phyloP scores from a whole-genome alignment of 2,329 filamentous ascomycete genomes.

The Akanthomyces dipterigenus region DNA sequence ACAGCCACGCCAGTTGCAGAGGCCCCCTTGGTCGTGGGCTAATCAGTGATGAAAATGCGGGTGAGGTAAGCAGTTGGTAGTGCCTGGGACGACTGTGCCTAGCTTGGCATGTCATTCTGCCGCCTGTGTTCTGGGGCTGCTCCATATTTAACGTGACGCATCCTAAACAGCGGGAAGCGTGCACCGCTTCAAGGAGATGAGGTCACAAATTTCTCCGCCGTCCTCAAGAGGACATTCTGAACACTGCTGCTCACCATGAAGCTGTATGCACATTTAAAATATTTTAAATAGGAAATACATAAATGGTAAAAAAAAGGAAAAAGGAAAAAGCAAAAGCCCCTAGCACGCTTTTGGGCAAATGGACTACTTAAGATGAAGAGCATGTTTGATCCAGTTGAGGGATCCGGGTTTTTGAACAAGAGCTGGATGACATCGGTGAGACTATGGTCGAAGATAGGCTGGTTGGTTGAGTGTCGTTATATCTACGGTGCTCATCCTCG shows the following conservation, averaged over 20 bases:
- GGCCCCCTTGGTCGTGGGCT: not conserved
- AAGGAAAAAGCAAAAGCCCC: not conserved
- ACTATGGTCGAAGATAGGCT: not conserved
- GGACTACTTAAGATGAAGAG: not conserved
- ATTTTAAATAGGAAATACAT: not conserved
- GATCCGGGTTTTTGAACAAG: not conserved
- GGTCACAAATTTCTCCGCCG: not conserved
- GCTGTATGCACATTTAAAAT: not conserved
- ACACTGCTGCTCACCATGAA: not conserved
- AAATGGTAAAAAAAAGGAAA: no score
- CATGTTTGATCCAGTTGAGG: constrained; percentile 4
- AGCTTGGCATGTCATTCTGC: not conserved
- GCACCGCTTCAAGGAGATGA: not conserved
- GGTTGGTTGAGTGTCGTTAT: not conserved
- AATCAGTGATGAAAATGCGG: not conserved
- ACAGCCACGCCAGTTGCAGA: not conserved
- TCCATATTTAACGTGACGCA: constrained; percentile 13
- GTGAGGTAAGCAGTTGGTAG: constrained; percentile 7
- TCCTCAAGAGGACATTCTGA: no score
- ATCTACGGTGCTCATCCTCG: not conserved
- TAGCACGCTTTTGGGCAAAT: not conserved
- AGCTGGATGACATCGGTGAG: not conserved
- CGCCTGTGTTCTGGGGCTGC: not conserved
- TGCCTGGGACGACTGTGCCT: not conserved
- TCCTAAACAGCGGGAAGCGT: not conserved